A percentile compares a stretch with the other conserved stretches of the same genome.
These are phyloP conservation scores for Citrus medica DNA, from an alignment of 345 rosid genomes.

Conservation along the genomic window DNA sequence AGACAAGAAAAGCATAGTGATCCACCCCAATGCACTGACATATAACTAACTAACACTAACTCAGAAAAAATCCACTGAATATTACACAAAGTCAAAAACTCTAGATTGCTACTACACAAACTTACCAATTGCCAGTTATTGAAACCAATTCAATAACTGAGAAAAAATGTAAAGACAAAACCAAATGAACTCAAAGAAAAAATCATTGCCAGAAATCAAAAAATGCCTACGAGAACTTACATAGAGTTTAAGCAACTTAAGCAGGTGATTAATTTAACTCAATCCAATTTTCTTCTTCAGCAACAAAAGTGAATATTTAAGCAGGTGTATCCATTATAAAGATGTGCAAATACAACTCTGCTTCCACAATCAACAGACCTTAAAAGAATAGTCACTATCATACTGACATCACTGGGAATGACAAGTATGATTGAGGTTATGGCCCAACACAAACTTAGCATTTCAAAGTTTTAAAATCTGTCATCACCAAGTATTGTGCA, in stretches of 20 bases:
- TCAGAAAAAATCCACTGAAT: neutral
- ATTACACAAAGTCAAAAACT: neutral
- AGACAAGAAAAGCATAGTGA: neutral
- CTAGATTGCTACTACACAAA: neutral
- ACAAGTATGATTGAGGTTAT: neutral
- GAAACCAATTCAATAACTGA: neutral
- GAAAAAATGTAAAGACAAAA: neutral
- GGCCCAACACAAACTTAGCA: neutral
- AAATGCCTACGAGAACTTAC: neutral
- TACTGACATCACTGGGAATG: neutral
- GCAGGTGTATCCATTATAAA: neutral
- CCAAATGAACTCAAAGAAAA: neutral
- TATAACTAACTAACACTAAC: neutral
- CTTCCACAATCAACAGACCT: neutral
- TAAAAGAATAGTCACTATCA: neutral
- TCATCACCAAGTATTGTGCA: neutral
- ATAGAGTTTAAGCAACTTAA: neutral
- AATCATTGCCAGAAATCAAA: neutral
- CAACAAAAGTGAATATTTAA: neutral
- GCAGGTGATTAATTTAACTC: neutral
- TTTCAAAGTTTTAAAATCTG: neutral
- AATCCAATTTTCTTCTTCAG: neutral
- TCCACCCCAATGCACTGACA: neutral
- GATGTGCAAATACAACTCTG: neutral
- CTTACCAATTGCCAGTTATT: neutral